Percentiles rank a stretch among this genome's conserved stretches.
Conservation (phyloP, 164 flowering plant species). For the Aristolochia californica region DNA sequence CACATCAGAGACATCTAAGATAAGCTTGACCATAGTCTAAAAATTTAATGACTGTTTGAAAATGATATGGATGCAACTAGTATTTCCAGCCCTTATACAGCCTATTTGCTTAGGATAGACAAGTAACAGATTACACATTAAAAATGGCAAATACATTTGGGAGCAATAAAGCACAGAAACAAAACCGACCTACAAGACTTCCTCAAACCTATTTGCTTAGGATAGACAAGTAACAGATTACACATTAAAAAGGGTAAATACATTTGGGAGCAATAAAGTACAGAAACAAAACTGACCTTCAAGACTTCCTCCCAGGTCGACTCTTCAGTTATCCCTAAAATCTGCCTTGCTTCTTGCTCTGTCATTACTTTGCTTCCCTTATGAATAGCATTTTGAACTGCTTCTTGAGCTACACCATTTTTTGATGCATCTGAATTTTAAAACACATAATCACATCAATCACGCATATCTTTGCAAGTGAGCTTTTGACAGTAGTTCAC, state of each 20-base stretch:
- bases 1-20: too few species aligned
- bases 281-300: constrained; percentile 27
- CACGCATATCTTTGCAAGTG: too few species aligned
- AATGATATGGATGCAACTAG: too few species aligned
- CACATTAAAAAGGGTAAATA: neutral
- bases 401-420: constrained; percentile 28
- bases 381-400: constrained; percentile 16
- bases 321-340: constrained; percentile 51
- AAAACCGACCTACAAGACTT: constrained; percentile 38
- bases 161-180: neutral
- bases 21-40: neutral
- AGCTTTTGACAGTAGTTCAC: too few species aligned
- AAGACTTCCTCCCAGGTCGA: constrained; percentile 59
- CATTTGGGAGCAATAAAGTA: neutral
- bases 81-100: too few species aligned
- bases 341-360: constrained; percentile 59
- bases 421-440: constrained; percentile 22
- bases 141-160: neutral
- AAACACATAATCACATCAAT: too few species aligned
- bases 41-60: neutral
- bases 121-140: neutral
- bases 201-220: constrained; percentile 14
- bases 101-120: neutral
- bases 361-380: constrained; percentile 43
- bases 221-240: neutral